A percentile compares a stretch with the other conserved stretches of the same genome.
These are phyloP conservation scores for Strombidium stylifer DNA, from an alignment of 73 alveolate genomes.

Conservation along the genomic window DNA sequence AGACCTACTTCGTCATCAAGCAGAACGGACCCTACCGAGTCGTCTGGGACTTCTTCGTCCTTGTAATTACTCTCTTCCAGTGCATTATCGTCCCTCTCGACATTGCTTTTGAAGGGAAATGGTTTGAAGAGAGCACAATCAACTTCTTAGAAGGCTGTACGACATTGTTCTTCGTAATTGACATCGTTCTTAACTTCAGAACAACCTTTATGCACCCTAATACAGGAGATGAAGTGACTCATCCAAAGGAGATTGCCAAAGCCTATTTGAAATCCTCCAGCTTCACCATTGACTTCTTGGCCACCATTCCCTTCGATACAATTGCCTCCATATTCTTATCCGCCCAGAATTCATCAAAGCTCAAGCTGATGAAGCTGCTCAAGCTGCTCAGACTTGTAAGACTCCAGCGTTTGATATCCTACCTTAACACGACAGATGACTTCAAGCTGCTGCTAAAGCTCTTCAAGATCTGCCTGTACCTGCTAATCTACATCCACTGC, in stretches of 20 bases:
- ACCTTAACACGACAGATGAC: conserved; percentile 37
- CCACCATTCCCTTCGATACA: conserved; percentile 48
- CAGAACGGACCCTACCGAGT: conserved; percentile 29
- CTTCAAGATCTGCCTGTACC: conserved; percentile 26
- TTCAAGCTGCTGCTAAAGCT: conserved; percentile 33
- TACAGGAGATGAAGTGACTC: conserved; percentile 45
- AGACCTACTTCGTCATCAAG: neutral
- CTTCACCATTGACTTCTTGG: conserved; percentile 34
- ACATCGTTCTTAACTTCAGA: conserved; percentile 39
- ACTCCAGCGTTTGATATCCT: conserved; percentile 42
- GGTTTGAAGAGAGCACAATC: neutral
- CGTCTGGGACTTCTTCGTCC: conserved; percentile 47
- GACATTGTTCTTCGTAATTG: conserved; percentile 18
- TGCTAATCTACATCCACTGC: conserved; percentile 49
- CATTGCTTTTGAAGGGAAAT: conserved; percentile 7
- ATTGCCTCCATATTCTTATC: neutral
- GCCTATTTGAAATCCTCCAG: conserved; percentile 24
- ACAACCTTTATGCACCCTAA: conserved; percentile 38
- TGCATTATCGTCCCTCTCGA: conserved; percentile 32
- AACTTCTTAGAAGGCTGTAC: conserved; percentile 1
- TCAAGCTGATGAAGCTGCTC: conserved; percentile 37
- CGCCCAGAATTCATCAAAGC: conserved; percentile 1
- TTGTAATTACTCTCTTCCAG: conserved; percentile 9
- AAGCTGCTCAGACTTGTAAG: conserved; percentile 56
- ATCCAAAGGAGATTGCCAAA: conserved; percentile 18